Evolutionary conservation across 139 green algal genomes (phyloP).

Genomic region (Chlamydomonas applanata): DNA sequence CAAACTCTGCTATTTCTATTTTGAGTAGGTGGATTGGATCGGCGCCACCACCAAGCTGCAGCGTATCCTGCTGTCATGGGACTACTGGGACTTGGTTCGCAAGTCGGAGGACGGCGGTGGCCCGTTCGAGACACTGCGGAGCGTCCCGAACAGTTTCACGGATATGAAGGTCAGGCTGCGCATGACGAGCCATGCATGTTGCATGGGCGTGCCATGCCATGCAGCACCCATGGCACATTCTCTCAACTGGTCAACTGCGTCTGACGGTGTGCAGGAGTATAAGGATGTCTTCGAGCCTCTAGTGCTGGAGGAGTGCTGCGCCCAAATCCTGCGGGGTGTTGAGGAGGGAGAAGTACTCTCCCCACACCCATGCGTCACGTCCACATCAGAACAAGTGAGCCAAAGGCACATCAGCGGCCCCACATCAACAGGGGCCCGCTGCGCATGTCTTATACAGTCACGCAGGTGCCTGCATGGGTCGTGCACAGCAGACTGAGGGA

Average conservation of each 20-base stretch:
- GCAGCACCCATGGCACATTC: background rate
- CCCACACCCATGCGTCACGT: slow-evolving; percentile 50
- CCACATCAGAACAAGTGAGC: slow-evolving; percentile 25
- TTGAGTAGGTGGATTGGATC: slow-evolving; percentile 37
- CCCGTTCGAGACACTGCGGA: slow-evolving; percentile 29
- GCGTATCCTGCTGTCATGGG: slow-evolving; percentile 73
- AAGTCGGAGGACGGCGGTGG: slow-evolving; percentile 22
- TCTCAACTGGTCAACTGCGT: background rate
- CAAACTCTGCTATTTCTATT: too few relatives aligned
- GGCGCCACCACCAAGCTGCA: slow-evolving; percentile 48
- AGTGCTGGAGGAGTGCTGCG: slow-evolving; percentile 80
- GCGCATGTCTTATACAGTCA: too few relatives aligned
- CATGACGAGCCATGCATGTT: background rate
- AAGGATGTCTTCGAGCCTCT: slow-evolving; percentile 69
- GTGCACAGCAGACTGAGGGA: too few relatives aligned
- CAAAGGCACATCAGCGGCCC: too few relatives aligned
- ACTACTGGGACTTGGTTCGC: slow-evolving; percentile 70
- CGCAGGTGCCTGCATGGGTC: too few relatives aligned
- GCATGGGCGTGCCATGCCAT: background rate
- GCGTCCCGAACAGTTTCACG: slow-evolving; percentile 50
- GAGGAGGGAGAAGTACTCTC: slow-evolving; percentile 68
- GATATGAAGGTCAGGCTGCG: slow-evolving; percentile 5
- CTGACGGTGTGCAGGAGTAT: slow-evolving; percentile 64
- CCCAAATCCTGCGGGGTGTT: slow-evolving; percentile 66
- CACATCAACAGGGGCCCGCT: too few relatives aligned